These are phyloP conservation scores for Daldinia decipiens DNA, from an alignment of 495 filamentous ascomycete species.

Conservation along the genomic window DNA sequence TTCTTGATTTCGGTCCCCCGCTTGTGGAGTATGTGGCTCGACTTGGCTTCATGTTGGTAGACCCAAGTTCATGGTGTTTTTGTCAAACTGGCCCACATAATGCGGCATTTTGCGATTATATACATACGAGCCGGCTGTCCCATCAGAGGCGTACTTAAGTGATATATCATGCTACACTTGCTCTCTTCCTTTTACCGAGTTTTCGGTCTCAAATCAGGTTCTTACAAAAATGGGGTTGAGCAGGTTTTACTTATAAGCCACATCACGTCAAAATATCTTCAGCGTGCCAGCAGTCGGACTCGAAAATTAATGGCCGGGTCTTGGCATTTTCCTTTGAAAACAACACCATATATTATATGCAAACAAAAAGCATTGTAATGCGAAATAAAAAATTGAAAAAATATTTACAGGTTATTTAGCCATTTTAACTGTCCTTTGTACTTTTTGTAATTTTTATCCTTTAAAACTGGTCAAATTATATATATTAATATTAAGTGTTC, in stretches of 20 bases:
- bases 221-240: conserved; percentile 11
- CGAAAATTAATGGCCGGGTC: too few relatives aligned
- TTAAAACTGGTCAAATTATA: too few relatives aligned
- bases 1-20: conserved; percentile 20
- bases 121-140: conserved; percentile 19
- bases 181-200: conserved; percentile 7
- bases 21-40: conserved; percentile 8
- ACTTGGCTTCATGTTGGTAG: conserved; percentile 8
- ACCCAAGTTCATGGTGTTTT: conserved; percentile 13
- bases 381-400: too few relatives aligned
- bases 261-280: conserved; percentile 28
- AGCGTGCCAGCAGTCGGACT: conserved; percentile 11
- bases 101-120: conserved; percentile 19
- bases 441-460: too few relatives aligned
- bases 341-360: too few relatives aligned
- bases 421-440: too few relatives aligned
- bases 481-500: too few relatives aligned
- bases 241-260: conserved; percentile 34
- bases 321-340: too few relatives aligned
- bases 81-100: conserved; percentile 5
- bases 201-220: conserved; percentile 7
- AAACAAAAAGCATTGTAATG: too few relatives aligned
- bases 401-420: too few relatives aligned
- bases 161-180: conserved; percentile 11
- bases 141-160: conserved; percentile 11